Percentiles rank a stretch among this genome's conserved stretches.
phyloP scores from a whole-genome alignment of 345 rosid species.

The Bretschneidera sinensis region DNA sequence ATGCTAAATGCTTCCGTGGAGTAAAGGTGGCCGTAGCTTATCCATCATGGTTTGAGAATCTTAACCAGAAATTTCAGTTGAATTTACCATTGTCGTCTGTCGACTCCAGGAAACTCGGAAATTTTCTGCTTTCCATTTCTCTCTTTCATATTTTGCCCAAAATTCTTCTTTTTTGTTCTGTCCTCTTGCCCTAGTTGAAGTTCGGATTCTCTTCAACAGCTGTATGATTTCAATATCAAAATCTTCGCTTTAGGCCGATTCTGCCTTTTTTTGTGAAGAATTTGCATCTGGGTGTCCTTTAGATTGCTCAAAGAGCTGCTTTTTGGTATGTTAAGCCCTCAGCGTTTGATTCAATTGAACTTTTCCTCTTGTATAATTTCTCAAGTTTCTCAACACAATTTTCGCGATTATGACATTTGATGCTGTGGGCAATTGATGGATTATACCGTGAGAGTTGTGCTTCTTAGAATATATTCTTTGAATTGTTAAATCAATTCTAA shows the following conservation, averaged over 20 bases:
- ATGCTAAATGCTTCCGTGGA: too few species aligned
- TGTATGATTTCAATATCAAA: constrained; percentile 1
- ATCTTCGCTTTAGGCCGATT: constrained; percentile 14
- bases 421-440: constrained; percentile 10
- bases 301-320: constrained; percentile 11
- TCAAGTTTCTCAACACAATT: constrained; percentile 5
- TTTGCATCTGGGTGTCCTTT: constrained; percentile 32
- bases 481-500: not conserved
- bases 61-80: too few species aligned
- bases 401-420: constrained; percentile 16
- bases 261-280: constrained; percentile 14
- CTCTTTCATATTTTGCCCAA: not conserved
- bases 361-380: constrained; percentile 1
- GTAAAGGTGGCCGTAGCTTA: too few species aligned
- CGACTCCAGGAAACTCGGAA: too few species aligned
- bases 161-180: not conserved
- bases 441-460: constrained; percentile 10
- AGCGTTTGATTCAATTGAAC: constrained; percentile 6
- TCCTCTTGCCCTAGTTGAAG: too few species aligned
- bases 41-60: too few species aligned
- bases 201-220: not conserved
- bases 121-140: not conserved
- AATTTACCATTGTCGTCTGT: too few species aligned
- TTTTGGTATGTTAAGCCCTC: constrained; percentile 1
- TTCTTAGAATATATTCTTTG: constrained; percentile 34